These are phyloP conservation scores for Eucalyptus polybractea DNA, from an alignment of 345 rosid genomes.

Conservation along the genomic window DNA sequence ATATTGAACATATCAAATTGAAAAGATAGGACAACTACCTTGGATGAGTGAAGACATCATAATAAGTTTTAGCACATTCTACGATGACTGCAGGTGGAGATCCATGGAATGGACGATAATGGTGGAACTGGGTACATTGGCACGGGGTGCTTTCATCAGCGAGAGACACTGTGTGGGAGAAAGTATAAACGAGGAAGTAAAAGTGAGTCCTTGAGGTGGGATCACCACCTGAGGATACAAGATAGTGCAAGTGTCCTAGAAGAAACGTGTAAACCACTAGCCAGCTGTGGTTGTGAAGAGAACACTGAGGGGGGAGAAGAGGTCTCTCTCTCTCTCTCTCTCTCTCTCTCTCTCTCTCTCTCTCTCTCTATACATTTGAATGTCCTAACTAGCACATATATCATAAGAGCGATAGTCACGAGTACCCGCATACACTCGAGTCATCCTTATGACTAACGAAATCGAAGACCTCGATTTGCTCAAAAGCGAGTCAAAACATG, in stretches of 20 bases:
- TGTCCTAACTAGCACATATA: not conserved
- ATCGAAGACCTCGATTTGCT: not conserved
- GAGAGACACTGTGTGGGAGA: constrained; percentile 9
- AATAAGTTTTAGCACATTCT: not conserved
- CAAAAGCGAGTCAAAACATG: not conserved
- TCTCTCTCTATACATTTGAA: not conserved
- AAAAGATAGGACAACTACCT: not conserved
- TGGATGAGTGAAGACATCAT: not conserved
- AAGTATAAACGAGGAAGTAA: not conserved
- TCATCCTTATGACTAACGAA: not conserved
- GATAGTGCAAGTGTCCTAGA: not conserved
- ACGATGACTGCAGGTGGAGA: constrained; percentile 1
- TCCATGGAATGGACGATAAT: constrained; percentile 4
- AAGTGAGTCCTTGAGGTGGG: not conserved
- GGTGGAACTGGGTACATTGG: constrained; percentile 18
- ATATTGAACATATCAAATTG: not conserved
- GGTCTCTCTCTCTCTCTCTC: not conserved
- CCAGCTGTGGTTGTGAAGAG: constrained; percentile 10
- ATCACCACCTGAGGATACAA: not conserved
- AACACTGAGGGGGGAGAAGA: constrained; percentile 11
- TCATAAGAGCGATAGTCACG: not conserved
- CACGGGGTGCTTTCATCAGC: constrained; percentile 19
- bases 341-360: not conserved
- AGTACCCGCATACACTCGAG: not conserved
- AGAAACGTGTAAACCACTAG: constrained; percentile 4